Percentiles rank a stretch among this genome's conserved stretches.
Conservation (phyloP, 176 grass and related monocot genomes). For the Secale cereale region DNA sequence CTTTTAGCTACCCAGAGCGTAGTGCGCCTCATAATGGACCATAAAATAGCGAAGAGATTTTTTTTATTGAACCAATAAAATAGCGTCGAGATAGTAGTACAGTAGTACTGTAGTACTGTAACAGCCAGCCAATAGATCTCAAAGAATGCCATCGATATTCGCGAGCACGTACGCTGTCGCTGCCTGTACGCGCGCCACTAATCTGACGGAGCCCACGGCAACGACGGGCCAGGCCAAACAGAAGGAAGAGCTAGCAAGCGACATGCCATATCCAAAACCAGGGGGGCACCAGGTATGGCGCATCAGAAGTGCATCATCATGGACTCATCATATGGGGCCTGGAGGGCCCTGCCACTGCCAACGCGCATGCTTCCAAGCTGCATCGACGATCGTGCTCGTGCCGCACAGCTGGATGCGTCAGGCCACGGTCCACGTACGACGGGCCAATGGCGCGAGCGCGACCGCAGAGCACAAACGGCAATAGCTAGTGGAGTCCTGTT, state of each 20-base stretch:
- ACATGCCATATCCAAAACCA: neutral
- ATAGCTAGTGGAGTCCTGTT: neutral
- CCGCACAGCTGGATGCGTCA: conserved; percentile 12
- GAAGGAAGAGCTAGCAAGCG: neutral
- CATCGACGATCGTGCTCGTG: neutral
- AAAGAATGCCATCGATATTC: neutral
- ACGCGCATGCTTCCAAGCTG: neutral
- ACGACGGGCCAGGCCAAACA: neutral
- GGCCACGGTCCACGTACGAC: neutral
- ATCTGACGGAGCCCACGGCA: too few relatives aligned
- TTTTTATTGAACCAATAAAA: too few relatives aligned
- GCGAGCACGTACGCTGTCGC: neutral
- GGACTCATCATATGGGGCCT: too few relatives aligned
- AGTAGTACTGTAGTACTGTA: too few relatives aligned
- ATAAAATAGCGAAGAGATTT: neutral
- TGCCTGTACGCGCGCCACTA: neutral
- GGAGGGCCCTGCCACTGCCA: neutral
- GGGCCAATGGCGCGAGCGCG: neutral
- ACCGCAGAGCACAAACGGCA: neutral
- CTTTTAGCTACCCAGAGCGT: neutral
- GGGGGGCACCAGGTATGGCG: neutral
- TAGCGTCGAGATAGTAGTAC: too few relatives aligned
- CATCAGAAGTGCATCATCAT: neutral
- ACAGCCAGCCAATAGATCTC: neutral
- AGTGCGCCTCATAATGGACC: conserved; percentile 26